Evolutionary conservation across 345 rosid genomes (phyloP), one percentile per base, ranked within the genome.

Genomic region (Excoecaria cochinchinensis): DNA sequence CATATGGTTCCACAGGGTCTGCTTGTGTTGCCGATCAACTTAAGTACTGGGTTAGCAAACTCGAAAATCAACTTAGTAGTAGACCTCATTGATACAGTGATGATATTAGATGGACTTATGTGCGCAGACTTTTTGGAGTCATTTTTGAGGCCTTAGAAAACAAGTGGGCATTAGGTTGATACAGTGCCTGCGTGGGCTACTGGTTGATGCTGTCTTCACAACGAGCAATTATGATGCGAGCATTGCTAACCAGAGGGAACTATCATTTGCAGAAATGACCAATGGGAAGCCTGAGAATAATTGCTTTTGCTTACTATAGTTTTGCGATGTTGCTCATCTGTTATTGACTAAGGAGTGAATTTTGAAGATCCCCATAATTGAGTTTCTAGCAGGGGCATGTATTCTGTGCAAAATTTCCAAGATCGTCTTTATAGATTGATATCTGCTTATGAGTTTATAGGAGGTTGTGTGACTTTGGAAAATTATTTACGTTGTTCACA

Each of bases 1-100:
- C 95, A 0, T 93, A 83, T 48, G 97, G 97, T 51, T 95, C 95
- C 1, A 90, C 90, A 0, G 99, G 99, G 2, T 87, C 86, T 1
- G 88, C 76, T 15, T 86, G 48, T 44, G 48, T 44, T 9, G 81
- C 92, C 1, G 72, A 65, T 47, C 97, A 95, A 74, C 85, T 95
- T 11, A 80, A 85, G 63, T 81, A 80, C 81, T 95, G 99, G 97
- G 80, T 81, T 67, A 57, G 60, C 12, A 89, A 87, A 84, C 93
- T 95, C 51, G 83, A 72, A 57, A 78, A n/a, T n/a, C n/a, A n/a
- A n/a, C n/a, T 87, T 53, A 48, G 74, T 63, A 72, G 73, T n/a
- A 22, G 46, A 69, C 6, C 61, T 63, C 66, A 44, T 39, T 70
- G 59, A 70, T 40, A 5, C 19, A 58, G 24, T 38, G 51, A 5